These are phyloP conservation scores for Coemansia sp. DNA, from an alignment of 192 early-diverging fungal species.

Conservation along the genomic window DNA sequence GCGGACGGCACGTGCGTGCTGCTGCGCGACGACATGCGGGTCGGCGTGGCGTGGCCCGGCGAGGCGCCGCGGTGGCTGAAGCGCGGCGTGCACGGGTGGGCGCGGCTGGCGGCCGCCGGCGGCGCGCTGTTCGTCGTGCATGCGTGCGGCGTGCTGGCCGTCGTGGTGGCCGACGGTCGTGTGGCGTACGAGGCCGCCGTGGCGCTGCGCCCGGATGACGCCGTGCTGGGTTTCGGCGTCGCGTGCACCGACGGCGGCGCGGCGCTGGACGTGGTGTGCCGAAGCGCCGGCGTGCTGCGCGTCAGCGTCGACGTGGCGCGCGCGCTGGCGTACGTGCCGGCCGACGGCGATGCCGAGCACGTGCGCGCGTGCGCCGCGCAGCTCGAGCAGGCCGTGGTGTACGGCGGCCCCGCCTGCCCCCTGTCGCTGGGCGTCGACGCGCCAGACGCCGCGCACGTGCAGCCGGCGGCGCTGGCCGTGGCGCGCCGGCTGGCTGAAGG, in stretches of 20 bases:
- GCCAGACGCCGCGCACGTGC: no score
- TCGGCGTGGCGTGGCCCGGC: conserved; percentile 14
- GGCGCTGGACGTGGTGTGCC: conserved; percentile 26
- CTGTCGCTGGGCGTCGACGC: conserved; percentile 29
- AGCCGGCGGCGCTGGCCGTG: no score
- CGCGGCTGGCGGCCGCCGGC: background rate
- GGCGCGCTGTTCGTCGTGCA: conserved; percentile 21
- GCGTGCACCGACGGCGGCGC: background rate
- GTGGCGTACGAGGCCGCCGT: conserved; percentile 29
- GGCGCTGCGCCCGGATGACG: conserved; percentile 21
- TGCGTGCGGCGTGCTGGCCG: conserved; percentile 7
- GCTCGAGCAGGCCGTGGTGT: conserved; percentile 53
- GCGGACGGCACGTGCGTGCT: conserved; percentile 20
- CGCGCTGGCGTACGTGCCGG: background rate
- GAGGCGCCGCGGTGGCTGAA: conserved; percentile 5
- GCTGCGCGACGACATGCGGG: no score
- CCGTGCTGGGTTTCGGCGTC: conserved; percentile 17
- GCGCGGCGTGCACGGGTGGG: conserved; percentile 10
- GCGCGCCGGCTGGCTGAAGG: no score
- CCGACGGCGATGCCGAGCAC: background rate
- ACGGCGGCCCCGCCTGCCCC: conserved; percentile 28
- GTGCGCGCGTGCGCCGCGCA: background rate
- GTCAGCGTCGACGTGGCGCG: conserved; percentile 19
- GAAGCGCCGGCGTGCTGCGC: conserved; percentile 31
- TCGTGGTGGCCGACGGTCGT: conserved; percentile 5